Evolutionary conservation across 257 asterid genomes (phyloP).

Genomic region (Osmanthus fragrans): DNA sequence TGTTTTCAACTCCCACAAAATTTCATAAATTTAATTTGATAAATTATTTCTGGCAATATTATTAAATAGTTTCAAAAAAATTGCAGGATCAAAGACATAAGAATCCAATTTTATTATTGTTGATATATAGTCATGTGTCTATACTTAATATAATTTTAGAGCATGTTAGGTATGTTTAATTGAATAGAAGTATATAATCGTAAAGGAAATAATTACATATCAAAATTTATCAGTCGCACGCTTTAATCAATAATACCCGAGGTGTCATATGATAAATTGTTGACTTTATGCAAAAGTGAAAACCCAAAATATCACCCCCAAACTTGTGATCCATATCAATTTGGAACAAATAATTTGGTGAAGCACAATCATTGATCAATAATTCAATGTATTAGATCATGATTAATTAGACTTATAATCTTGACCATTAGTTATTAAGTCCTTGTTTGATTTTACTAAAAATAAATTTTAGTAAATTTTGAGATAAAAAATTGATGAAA

Average conservation of each 20-base stretch:
- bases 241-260: too few species aligned
- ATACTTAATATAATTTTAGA: too few species aligned
- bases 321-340: background rate
- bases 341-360: background rate
- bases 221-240: background rate
- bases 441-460: too few species aligned
- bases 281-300: background rate
- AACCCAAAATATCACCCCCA: background rate
- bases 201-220: too few species aligned
- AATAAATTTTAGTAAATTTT: too few species aligned
- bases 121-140: background rate
- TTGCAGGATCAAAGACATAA: background rate
- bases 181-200: too few species aligned
- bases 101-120: too few species aligned
- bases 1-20: background rate
- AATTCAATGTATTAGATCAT: background rate
- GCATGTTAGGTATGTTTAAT: background rate
- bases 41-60: too few species aligned
- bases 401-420: background rate
- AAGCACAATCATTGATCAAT: background rate
- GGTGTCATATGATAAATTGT: too few species aligned
- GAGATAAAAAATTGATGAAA: too few species aligned
- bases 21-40: background rate
- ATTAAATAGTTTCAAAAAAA: background rate
- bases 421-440: background rate